These are phyloP conservation scores for Echinochloa phyllopogon DNA, from an alignment of 176 grass and related monocot species.

Conservation along the genomic window DNA sequence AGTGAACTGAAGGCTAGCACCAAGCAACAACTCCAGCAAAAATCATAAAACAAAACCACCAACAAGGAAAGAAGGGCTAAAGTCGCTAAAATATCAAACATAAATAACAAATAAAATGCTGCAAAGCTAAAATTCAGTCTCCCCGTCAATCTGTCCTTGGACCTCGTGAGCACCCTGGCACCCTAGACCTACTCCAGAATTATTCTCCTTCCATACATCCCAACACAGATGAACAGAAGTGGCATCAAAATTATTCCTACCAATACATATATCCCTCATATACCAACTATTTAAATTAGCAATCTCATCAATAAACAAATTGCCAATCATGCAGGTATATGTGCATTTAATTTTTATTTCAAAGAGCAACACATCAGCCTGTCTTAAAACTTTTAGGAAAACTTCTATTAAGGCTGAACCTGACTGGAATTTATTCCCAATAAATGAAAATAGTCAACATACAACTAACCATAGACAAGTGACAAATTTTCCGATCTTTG, in stretches of 20 bases:
- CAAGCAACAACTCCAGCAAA: background rate
- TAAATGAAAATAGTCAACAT: slow-evolving; percentile 10
- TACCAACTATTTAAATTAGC: background rate
- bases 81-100: background rate
- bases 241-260: background rate
- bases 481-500: background rate
- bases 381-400: background rate
- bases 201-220: background rate
- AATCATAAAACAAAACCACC: background rate
- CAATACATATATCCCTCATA: background rate
- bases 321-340: background rate
- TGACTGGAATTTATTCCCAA: background rate
- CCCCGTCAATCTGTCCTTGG: background rate
- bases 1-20: background rate
- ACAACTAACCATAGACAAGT: slow-evolving; percentile 24
- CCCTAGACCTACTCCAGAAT: background rate
- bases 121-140: background rate
- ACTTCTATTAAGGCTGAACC: background rate
- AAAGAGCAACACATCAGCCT: background rate
- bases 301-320: background rate
- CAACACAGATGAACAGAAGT: background rate
- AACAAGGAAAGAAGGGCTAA: background rate
- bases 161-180: background rate
- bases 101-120: background rate
- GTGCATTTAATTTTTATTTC: background rate